These are phyloP conservation scores for Schizophyllum commune DNA, from an alignment of 1,284 basidiomycete species.

Conservation along the genomic window DNA sequence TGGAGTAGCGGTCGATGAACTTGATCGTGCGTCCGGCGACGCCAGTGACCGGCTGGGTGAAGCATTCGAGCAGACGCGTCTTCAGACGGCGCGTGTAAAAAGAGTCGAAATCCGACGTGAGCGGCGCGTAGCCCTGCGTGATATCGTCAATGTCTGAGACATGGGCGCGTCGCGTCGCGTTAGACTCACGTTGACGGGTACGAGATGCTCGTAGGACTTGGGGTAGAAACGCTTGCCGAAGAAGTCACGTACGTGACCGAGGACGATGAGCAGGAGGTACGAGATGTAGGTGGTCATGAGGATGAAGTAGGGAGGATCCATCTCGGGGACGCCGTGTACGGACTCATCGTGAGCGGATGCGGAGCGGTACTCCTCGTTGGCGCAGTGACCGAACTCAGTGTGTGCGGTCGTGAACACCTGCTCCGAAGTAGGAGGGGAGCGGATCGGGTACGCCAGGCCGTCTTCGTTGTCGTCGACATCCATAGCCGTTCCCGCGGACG, in stretches of 20 bases:
- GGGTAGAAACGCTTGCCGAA: slow-evolving; percentile 82
- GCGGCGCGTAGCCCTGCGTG: slow-evolving; percentile 84
- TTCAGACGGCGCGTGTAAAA: slow-evolving; percentile 98
- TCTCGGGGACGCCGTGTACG: slow-evolving; percentile 16
- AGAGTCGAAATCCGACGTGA: slow-evolving; percentile 98
- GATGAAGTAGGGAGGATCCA: slow-evolving; percentile 84
- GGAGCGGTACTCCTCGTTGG: slow-evolving; percentile 66
- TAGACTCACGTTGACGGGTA: slow-evolving; percentile 68
- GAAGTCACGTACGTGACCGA: slow-evolving; percentile 95
- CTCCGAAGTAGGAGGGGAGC: slow-evolving; percentile 60
- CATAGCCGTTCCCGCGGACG: slow-evolving; percentile 57
- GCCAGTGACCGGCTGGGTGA: slow-evolving; percentile 89
- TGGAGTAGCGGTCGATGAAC: slow-evolving; percentile 78
- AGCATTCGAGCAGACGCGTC: slow-evolving; percentile 92
- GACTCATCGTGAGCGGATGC: slow-evolving; percentile 56
- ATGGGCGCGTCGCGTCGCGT: neutral
- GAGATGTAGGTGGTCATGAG: slow-evolving; percentile 88
- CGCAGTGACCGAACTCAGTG: slow-evolving; percentile 83
- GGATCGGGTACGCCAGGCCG: slow-evolving; percentile 48
- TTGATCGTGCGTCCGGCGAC: slow-evolving; percentile 94
- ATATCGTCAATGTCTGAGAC: neutral
- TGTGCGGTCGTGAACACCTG: slow-evolving; percentile 71
- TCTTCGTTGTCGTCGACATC: slow-evolving; percentile 42
- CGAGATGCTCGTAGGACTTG: slow-evolving; percentile 72
- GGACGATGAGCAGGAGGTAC: slow-evolving; percentile 81